phyloP scores from a whole-genome alignment of 1,284 basidiomycete species.

The Exobasidium rhododendri region DNA sequence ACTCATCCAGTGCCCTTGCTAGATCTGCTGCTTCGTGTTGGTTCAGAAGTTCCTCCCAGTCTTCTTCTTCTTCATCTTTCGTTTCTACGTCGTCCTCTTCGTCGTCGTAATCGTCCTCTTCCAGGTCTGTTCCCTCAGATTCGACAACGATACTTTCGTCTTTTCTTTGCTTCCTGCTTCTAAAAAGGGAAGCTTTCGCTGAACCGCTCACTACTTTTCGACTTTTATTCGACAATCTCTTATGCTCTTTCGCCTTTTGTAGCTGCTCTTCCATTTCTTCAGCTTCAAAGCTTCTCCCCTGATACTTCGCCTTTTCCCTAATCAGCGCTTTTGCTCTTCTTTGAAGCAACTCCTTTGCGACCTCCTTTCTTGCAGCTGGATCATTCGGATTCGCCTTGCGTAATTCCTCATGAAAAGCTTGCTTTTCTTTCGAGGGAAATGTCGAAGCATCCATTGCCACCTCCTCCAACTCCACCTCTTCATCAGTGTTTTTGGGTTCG shows the following conservation, averaged over 20 bases:
- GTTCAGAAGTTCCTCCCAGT: conserved; percentile 9
- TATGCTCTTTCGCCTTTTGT: background rate
- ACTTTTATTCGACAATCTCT: background rate
- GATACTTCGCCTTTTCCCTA: conserved; percentile 33
- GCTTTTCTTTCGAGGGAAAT: background rate
- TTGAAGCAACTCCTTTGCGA: conserved; percentile 29
- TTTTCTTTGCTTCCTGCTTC: too few species aligned
- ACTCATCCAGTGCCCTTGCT: conserved; percentile 1
- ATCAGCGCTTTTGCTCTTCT: conserved; percentile 38
- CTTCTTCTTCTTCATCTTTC: conserved; percentile 27
- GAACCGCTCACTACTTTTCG: background rate
- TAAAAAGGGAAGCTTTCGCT: background rate
- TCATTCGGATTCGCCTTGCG: conserved; percentile 18
- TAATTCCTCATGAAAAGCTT: background rate
- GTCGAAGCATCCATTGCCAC: conserved; percentile 33
- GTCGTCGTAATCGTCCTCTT: conserved; percentile 24
- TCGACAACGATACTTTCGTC: background rate
- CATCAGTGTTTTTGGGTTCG: conserved; percentile 10
- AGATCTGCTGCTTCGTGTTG: background rate
- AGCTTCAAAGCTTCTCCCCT: conserved; percentile 30
- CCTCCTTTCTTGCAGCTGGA: conserved; percentile 28
- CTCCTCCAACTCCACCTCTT: conserved; percentile 45
- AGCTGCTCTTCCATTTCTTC: conserved; percentile 23
- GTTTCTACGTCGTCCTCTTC: conserved; percentile 20
- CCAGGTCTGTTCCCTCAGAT: conserved; percentile 4